These are phyloP conservation scores for Mycena metata DNA, from an alignment of 768 basidiomycete species.

Conservation along the genomic window DNA sequence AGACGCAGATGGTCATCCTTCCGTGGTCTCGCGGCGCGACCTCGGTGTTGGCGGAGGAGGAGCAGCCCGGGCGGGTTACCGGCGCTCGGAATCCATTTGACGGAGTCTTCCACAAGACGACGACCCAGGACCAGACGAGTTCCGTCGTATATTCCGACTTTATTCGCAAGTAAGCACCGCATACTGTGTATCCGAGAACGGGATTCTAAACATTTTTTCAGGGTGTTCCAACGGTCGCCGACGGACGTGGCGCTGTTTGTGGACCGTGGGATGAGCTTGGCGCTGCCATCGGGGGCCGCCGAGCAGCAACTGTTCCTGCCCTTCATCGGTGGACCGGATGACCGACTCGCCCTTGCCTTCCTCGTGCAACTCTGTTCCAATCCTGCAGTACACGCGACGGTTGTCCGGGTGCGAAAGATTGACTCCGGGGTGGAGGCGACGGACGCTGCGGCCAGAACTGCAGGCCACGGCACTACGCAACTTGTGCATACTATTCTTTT, in stretches of 20 bases:
- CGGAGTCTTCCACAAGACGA: conserved; percentile 73
- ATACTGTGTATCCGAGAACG: no score
- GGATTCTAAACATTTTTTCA: no score
- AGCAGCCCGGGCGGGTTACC: conserved; percentile 35
- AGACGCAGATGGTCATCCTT: conserved; percentile 82
- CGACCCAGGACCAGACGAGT: conserved; percentile 63
- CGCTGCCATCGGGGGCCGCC: conserved; percentile 41
- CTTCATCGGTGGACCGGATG: conserved; percentile 96
- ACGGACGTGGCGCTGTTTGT: conserved; percentile 89
- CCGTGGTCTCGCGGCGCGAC: conserved; percentile 79
- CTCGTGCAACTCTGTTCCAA: conserved; percentile 83
- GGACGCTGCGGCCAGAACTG: conserved; percentile 42
- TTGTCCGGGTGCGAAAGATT: conserved; percentile 70
- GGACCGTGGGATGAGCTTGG: conserved; percentile 69
- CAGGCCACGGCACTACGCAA: conserved; percentile 37
- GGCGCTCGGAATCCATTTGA: conserved; percentile 78
- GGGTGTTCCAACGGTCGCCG: conserved; percentile 77
- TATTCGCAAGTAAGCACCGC: conserved; percentile 64
- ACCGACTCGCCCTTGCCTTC: conserved; percentile 86
- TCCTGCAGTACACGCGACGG: conserved; percentile 75
- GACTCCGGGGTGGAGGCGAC: conserved; percentile 53
- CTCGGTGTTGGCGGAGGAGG: conserved; percentile 47
- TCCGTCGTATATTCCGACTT: conserved; percentile 83
- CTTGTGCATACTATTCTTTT: conserved; percentile 47
- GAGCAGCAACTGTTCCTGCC: conserved; percentile 80